These are phyloP conservation scores for Entonaema liquescens DNA, from an alignment of 495 filamentous ascomycete genomes.

Conservation along the genomic window DNA sequence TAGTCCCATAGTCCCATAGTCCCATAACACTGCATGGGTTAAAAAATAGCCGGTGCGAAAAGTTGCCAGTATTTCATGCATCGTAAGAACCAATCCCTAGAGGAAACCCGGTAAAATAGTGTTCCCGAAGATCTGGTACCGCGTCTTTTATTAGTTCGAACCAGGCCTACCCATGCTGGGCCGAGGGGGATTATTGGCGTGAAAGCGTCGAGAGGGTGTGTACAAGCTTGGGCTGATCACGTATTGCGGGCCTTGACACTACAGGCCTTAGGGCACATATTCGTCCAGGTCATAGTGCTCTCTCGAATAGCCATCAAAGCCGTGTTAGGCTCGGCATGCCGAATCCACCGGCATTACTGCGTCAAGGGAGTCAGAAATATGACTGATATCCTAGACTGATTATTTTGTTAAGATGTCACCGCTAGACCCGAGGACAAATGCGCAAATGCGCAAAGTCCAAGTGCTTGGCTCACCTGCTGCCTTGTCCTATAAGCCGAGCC, in stretches of 20 bases:
- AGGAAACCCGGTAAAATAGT: slow-evolving; percentile 18
- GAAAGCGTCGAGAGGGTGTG: slow-evolving; percentile 13
- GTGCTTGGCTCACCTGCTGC: not conserved
- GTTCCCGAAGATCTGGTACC: slow-evolving; percentile 48
- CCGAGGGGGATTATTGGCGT: slow-evolving; percentile 31
- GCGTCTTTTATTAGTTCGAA: slow-evolving; percentile 44
- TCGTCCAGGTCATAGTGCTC: not conserved
- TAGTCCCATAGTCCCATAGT: not conserved
- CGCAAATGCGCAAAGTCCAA: not conserved
- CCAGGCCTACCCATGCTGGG: slow-evolving; percentile 37
- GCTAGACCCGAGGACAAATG: slow-evolving; percentile 17
- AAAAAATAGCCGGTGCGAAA: slow-evolving; percentile 17
- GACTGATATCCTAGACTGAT: not conserved
- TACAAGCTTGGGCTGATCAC: slow-evolving; percentile 23
- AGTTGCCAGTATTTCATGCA: slow-evolving; percentile 30
- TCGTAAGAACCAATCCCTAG: slow-evolving; percentile 36
- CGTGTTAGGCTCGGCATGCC: slow-evolving; percentile 30
- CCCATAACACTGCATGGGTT: no score
- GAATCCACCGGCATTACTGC: slow-evolving; percentile 25
- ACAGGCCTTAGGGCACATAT: slow-evolving; percentile 16
- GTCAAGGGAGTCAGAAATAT: slow-evolving; percentile 4
- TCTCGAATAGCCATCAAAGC: slow-evolving; percentile 2
- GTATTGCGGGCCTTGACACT: slow-evolving; percentile 3
- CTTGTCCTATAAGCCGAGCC: not conserved
- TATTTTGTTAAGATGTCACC: slow-evolving; percentile 12